Conservation (phyloP, 2,329 filamentous ascomycete species). For the Sporothrix schenckii region DNA sequence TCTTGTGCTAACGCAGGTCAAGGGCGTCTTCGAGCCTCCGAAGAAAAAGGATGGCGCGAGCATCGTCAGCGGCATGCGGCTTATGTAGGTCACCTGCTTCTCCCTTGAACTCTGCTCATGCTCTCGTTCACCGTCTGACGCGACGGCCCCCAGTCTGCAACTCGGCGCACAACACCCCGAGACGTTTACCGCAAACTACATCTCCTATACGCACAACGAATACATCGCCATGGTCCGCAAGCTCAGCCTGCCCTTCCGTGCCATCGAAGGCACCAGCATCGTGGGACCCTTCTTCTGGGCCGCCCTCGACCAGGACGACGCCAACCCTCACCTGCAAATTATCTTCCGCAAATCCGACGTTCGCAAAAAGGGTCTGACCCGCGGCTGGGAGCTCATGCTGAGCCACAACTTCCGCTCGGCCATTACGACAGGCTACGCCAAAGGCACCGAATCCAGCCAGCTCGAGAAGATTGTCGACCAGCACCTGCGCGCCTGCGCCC, state of each 20-base stretch:
- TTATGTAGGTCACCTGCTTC: conserved; percentile 52
- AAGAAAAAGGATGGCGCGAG: conserved; percentile 49
- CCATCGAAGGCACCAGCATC: conserved; percentile 60
- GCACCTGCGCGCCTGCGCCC: conserved; percentile 54
- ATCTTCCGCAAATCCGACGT: conserved; percentile 69
- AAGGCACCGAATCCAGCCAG: conserved; percentile 62
- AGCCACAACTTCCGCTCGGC: conserved; percentile 58
- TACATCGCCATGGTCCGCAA: conserved; percentile 61
- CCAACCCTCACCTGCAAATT: conserved; percentile 62
- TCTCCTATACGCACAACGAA: conserved; percentile 54
- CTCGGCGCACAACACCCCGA: conserved; percentile 59
- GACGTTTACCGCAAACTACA: conserved; percentile 59
- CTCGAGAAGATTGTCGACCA: conserved; percentile 51
- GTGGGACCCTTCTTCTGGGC: conserved; percentile 68
- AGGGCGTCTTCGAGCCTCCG: conserved; percentile 50
- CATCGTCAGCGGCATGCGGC: conserved; percentile 55
- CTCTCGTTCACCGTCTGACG: not conserved
- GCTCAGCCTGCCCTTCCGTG: conserved; percentile 58
- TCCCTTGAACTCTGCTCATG: no score
- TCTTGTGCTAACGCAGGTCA: not conserved
- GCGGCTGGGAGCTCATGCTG: conserved; percentile 67
- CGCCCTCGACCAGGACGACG: conserved; percentile 58
- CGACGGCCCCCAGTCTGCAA: conserved; percentile 51
- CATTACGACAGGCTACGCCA: conserved; percentile 63
- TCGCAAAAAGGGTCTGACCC: conserved; percentile 64